Base-by-base conservation (phyloP, 2,329 filamentous ascomycete genomes). In the Cryoendolithus antarcticus region DNA sequence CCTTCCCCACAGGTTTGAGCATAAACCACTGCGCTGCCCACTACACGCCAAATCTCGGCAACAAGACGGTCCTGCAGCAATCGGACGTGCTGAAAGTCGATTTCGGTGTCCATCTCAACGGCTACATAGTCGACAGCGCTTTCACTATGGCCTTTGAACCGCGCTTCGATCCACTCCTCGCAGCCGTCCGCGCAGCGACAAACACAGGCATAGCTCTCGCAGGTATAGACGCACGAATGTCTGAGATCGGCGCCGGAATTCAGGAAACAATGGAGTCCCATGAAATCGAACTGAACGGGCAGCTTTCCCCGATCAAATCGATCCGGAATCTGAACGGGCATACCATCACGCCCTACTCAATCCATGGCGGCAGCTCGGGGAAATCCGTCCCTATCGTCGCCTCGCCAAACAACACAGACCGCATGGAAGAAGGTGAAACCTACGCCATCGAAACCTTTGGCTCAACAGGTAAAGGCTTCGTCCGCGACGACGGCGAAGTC, bases 361-460 rank as follows among this genome's bases (percentile, higher is more conserved):
- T 95, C 52, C 88, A 95, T 64, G 86, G 88, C 42, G 82, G 77
- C 53, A 19, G 15, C 15, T 19, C 15, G 3, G 15, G 15, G 3
- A 95, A 95, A 71, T 86, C 83, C 49, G 85, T 95, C 37, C 89
- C 88, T 0, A 94, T 95, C 54, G 86, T 95, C 47, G 21, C 13
- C 8, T 9, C 21, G n/a, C 93, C 93, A 69, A 80, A 77, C 45
- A 75, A 75, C 45, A 85, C 93, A 55, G 77, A 80, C 59, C 94
- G 93, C 72, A 96, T 96, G 89, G 88, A 95, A 65, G 89, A 95
- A 64, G 86, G 86, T 32, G 88, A 96, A 57, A 80, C 86, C 11
- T 96, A 93, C 61, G 88, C 88, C 48, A 93, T 95, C 52, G 88
- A 95, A 67, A 95, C 88, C 0, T 95, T 95, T 61, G 89, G 88